Evolutionary conservation across 371 early-diverging fungal species (phyloP), one percentile per base, ranked within the genome.

Genomic region (Apophysomyces sp.): DNA sequence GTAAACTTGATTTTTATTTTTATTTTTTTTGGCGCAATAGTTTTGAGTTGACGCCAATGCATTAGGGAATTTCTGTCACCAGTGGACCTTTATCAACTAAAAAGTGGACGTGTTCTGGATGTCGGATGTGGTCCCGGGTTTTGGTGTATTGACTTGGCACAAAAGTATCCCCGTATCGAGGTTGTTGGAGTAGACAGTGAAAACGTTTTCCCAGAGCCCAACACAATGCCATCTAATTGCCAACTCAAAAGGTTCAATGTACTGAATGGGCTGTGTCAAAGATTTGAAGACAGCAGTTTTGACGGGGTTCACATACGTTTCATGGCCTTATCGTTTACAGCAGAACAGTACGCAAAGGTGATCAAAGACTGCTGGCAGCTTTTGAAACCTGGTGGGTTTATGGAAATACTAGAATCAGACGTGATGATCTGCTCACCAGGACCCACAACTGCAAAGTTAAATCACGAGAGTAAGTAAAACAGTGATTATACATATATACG

Each of bases 71-170:
- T 67, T 52, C 21, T 58, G 37, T 56, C 59, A 41, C 66, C 73
- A n/a, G 39, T 73, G n/a, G 58, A 67, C 37, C 62, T 67, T 37
- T 12, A 40, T 29, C 26, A 56, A 7, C 31, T 73, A n/a, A 57
- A 62, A n/a, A 34, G 58, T 3, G 71, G 66, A 34, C 57, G 66
- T 26, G 70, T 76, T 16, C 60, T 79, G 26, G 80, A 79, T 54
- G 61, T 76, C 28, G 77, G 76, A 18, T 80, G 80, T 66, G 80
- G 80, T 18, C 64, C 77, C 11, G 80, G 80, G 18, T 52, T 61
- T 11, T 80, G 77, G 77, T 68, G 73, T 29, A 56, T 80, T 40
- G 77, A 77, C 41, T 60, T 71, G 36, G 65, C 69, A 11, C 57
- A 69, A 39, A 55, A 61, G 9, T 66, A 63, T 55, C 73, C 69